Percentiles rank a stretch among this genome's conserved stretches.
These are phyloP conservation scores for Plasmodium cynomolgi DNA, from an alignment of 169 alveolate genomes.

Conservation along the genomic window DNA sequence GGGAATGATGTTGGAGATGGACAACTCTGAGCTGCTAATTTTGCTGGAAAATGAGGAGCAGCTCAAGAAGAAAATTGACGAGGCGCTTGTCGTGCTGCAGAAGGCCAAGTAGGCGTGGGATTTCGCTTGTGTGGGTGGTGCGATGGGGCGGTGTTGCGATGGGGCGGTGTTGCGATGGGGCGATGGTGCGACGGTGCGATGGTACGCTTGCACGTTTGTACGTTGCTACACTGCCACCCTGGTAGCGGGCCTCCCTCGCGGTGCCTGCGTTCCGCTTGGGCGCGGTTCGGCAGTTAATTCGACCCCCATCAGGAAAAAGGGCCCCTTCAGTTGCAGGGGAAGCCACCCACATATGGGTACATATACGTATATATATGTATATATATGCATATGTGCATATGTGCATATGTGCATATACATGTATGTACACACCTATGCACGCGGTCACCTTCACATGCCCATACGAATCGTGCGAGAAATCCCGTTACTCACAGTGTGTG, in stretches of 20 bases:
- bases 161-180: no score
- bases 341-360: not conserved
- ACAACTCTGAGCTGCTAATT: conserved; percentile 92
- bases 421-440: not conserved
- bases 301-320: not conserved
- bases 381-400: conserved; percentile 5
- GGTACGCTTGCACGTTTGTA: no score
- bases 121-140: no score
- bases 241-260: not conserved
- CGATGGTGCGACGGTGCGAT: no score
- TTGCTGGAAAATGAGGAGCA: conserved; percentile 91
- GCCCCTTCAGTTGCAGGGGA: not conserved
- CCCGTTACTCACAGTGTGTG: not conserved
- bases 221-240: not conserved
- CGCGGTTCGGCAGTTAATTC: not conserved
- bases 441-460: not conserved
- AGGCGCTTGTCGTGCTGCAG: conserved; percentile 92
- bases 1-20: conserved; percentile 98
- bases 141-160: no score
- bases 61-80: conserved; percentile 93
- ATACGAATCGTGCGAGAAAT: not conserved
- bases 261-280: not conserved
- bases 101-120: conserved; percentile 81
- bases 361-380: conserved; percentile 8
- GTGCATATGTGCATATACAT: no score